Evolutionary conservation across 75 land plant species (phyloP).

Genomic region (Larix kaempferi): DNA sequence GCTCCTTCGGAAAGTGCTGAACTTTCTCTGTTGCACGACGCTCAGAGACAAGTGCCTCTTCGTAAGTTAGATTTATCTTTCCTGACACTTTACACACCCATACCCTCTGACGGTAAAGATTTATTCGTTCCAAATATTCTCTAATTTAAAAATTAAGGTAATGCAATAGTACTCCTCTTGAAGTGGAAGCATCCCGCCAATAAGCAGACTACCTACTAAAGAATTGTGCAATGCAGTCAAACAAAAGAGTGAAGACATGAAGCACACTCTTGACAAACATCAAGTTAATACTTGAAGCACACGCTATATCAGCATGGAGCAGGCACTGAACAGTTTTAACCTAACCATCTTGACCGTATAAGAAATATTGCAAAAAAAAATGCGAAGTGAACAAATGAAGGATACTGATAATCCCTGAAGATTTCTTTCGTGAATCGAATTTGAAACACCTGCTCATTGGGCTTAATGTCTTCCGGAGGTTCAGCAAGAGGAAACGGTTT

Average conservation of each 20-base stretch:
- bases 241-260: neutral
- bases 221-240: neutral
- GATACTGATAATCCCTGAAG: conserved; percentile 84
- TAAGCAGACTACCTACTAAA: neutral
- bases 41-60: conserved; percentile 90
- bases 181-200: neutral
- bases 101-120: conserved; percentile 64
- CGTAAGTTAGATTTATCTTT: conserved; percentile 82
- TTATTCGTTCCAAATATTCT: conserved; percentile 77
- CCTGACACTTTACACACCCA: conserved; percentile 93
- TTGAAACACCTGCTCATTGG: conserved; percentile 79
- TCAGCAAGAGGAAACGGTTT: conserved; percentile 45
- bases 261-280: neutral
- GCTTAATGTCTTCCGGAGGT: conserved; percentile 62
- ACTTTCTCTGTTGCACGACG: conserved; percentile 59
- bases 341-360: neutral
- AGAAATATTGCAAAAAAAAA: neutral
- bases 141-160: conserved; percentile 50
- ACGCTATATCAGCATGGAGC: neutral
- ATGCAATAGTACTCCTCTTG: neutral
- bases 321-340: neutral
- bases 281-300: neutral
- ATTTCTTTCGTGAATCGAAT: conserved; percentile 92
- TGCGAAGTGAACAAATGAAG: conserved; percentile 10
- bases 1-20: conserved; percentile 77